A percentile compares a stretch with the other conserved stretches of the same genome.
Conservation (phyloP, 768 basidiomycete genomes). For the Cystofilobasidium capitatum region DNA sequence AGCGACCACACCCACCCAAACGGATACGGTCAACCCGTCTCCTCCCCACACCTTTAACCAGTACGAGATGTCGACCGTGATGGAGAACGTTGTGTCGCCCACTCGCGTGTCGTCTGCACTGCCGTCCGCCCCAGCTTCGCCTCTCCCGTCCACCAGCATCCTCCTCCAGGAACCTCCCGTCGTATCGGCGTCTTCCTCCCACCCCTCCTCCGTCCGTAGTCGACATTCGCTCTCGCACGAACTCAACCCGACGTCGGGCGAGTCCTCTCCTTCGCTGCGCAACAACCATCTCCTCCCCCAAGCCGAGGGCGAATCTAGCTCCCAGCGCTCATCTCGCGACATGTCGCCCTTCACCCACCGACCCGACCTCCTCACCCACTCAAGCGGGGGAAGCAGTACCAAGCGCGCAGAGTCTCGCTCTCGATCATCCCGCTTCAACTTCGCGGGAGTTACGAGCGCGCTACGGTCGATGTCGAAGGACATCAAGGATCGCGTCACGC, state of each 20-base stretch:
- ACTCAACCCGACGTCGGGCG: background rate
- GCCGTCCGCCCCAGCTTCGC: background rate
- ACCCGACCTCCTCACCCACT: background rate
- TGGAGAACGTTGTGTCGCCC: background rate
- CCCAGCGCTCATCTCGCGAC: constrained; percentile 9
- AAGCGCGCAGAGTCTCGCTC: constrained; percentile 14
- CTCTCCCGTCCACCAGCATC: background rate
- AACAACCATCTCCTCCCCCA: too few relatives aligned
- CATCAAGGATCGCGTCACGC: constrained; percentile 34
- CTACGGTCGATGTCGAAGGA: constrained; percentile 36
- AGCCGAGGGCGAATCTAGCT: background rate
- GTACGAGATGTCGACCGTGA: background rate
- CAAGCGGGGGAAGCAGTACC: background rate
- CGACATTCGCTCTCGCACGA: background rate
- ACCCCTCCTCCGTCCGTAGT: constrained; percentile 2
- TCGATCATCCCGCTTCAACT: constrained; percentile 29
- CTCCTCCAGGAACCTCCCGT: background rate
- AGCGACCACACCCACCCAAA: background rate
- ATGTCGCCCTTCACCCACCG: background rate
- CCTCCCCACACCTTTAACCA: background rate
- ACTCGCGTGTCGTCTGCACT: background rate
- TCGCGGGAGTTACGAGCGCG: constrained; percentile 31
- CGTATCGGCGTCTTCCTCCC: background rate
- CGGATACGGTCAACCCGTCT: background rate
- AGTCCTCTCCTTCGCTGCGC: too few relatives aligned